Base-by-base conservation (phyloP, 371 early-diverging fungal species). In the Apophysomyces elegans region DNA sequence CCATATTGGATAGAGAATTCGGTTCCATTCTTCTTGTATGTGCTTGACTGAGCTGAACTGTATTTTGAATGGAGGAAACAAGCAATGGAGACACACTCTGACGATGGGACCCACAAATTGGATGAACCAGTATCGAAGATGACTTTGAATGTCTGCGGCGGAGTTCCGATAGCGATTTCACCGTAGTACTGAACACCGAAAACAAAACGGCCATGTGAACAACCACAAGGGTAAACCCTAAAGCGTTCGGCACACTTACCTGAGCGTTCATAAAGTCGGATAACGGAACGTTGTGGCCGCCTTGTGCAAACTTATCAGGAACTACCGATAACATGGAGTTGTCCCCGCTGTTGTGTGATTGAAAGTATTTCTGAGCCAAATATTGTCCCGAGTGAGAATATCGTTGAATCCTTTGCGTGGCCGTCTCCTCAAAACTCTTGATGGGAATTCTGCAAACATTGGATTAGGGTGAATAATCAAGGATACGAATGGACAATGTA, bases 111-210 rank as follows among this genome's bases (percentile, higher is more conserved):
- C 97, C 97, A 96, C 37, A 96, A 82, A 72, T 96, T 95, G 39
- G 92, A 89, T 26, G 95, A 94, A 21, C 95, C 98, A 7, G 97
- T 96, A 77, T 97, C 98, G 63, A 97, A 93, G 13, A 99, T 91
- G 36, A 96, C 95, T 35, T 88, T 88, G 81, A 98, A 98, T 7
- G 74, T 84, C 77, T 98, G 97, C 32, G 88, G 79, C 14, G 97
- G 97, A 13, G 92, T 90, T 37, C 96, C 96, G 44, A 96, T 61
- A 14, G 72, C 79, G 67, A 96, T 89, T 43, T 93, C 94, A 26
- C 95, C 96, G 74, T 88, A 96, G 84, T 96, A 96, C 84, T 87
- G 75, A 32, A 41, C 56, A 32, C 37, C 54, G 18, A 32, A 61
- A 56, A 41, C 61, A 39, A 43, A 37, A 58, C 46, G 12, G 21